Conservation (phyloP, 2,329 filamentous ascomycete species). For the Dryadomyces sulphureus region DNA sequence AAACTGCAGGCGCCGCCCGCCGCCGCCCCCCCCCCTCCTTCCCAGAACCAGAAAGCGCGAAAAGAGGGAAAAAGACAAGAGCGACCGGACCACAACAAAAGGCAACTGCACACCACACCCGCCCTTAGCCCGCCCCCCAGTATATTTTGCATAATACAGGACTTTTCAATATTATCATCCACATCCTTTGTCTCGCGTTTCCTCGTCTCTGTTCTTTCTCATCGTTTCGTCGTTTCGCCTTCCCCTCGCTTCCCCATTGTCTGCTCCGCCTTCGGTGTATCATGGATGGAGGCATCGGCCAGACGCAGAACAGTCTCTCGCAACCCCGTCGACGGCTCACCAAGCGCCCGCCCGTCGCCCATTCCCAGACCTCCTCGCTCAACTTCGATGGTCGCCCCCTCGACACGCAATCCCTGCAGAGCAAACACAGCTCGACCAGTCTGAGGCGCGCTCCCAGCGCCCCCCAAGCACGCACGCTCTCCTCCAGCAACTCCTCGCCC, state of each 20-base stretch:
- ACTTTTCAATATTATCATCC: background rate
- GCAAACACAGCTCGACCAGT: constrained; percentile 49
- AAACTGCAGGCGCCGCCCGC: background rate
- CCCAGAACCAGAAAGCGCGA: background rate
- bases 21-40: too few species aligned
- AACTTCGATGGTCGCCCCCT: constrained; percentile 34
- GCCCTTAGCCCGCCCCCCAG: background rate
- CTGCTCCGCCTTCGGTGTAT: constrained; percentile 15
- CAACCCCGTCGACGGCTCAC: constrained; percentile 41
- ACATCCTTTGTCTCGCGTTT: background rate
- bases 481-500: constrained; percentile 33
- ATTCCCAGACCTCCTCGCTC: constrained; percentile 32
- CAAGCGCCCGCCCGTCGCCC: constrained; percentile 42
- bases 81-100: background rate
- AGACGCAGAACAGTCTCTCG: constrained; percentile 24
- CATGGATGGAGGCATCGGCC: constrained; percentile 25
- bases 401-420: constrained; percentile 43
- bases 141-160: background rate
- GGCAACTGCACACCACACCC: background rate
- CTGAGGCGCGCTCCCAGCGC: constrained; percentile 46
- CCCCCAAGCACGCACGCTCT: constrained; percentile 29
- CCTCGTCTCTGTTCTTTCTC: background rate
- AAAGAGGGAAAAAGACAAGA: background rate
- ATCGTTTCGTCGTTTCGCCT: background rate
- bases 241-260: constrained; percentile 1